Evolutionary conservation across 495 filamentous ascomycete species (phyloP), one percentile per base, ranked within the genome.

Genomic region (Massariosphaeria phaeospora): DNA sequence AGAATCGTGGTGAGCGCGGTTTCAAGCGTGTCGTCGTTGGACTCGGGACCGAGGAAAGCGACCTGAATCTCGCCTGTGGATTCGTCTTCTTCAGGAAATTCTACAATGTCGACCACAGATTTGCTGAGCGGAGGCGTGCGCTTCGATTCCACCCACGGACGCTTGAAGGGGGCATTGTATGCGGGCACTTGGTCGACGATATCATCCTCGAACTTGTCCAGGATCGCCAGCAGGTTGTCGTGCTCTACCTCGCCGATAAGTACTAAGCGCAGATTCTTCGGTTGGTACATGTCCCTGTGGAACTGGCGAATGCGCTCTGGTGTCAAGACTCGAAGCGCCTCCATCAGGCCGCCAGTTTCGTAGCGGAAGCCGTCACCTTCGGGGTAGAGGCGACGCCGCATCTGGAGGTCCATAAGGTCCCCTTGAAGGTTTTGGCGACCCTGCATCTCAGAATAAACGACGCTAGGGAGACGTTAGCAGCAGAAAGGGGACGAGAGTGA

Each of bases 391-490:
- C 91, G 72, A 3, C 85, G 82, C 17, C 84, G 80, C 23, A 86
- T 83, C 54, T 77, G 75, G 46, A 95, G 76, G 49, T 91, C 85
- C 78, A 97, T 95, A 29, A 96, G 80, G 67, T 95, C 86, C 12
- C 72, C 71, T 53, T 83, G 79, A 15, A 77, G 84, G 65, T 96
- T 95, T 67, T 99, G 85, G 1, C 93, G 81, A 10, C 82, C 94
- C 67, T 99, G 93, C 93, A 99, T 97, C 70, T 99, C 93, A 1
- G 94, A 96, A 72, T 97, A 99, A 17, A 97, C 93, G 3, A 98
- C 93, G 56, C 91, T 68, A 12, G 17, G 13, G n/a, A n/a, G 2
- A 20, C 20, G 31, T 62, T 38, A 62, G 54, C 10, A n/a, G 17
- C 20, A 31, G 48, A 15, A 20, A 18, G 44, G n/a, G 11, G 17